Conservation (phyloP, 352 stramenopile species). For the Discostella stelligera region DNA sequence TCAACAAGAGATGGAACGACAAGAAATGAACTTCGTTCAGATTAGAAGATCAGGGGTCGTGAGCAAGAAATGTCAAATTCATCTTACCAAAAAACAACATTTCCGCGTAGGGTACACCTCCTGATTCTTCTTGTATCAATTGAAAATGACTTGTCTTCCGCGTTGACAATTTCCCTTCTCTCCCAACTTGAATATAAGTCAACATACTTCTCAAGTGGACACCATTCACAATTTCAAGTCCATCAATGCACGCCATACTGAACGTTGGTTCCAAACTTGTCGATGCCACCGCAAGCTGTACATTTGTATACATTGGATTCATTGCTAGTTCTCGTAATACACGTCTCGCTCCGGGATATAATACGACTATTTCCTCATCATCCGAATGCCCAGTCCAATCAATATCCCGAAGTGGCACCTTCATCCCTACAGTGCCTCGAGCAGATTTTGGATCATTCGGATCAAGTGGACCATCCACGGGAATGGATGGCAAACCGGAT, state of each 20-base stretch:
- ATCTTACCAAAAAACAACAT: conserved; percentile 65
- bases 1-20: no score
- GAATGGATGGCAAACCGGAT: conserved; percentile 45
- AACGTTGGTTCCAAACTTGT: conserved; percentile 64
- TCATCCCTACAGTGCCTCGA: conserved; percentile 32
- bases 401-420: conserved; percentile 21
- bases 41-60: no score
- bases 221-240: conserved; percentile 59
- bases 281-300: conserved; percentile 56
- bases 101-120: conserved; percentile 50
- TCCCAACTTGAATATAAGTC: conserved; percentile 51
- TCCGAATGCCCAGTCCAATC: conserved; percentile 12
- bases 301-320: conserved; percentile 46
- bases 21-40: no score
- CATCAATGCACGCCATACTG: conserved; percentile 51
- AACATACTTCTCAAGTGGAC: conserved; percentile 54
- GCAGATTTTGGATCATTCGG: conserved; percentile 30
- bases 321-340: conserved; percentile 47
- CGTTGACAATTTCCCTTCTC: conserved; percentile 46
- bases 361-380: conserved; percentile 37
- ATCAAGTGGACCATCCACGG: conserved; percentile 52
- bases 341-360: conserved; percentile 51
- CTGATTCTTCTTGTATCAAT: conserved; percentile 51
- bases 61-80: no score
- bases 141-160: conserved; percentile 63